phyloP scores from a whole-genome alignment of 164 flowering plant species.

The Dillenia suffruticosa region DNA sequence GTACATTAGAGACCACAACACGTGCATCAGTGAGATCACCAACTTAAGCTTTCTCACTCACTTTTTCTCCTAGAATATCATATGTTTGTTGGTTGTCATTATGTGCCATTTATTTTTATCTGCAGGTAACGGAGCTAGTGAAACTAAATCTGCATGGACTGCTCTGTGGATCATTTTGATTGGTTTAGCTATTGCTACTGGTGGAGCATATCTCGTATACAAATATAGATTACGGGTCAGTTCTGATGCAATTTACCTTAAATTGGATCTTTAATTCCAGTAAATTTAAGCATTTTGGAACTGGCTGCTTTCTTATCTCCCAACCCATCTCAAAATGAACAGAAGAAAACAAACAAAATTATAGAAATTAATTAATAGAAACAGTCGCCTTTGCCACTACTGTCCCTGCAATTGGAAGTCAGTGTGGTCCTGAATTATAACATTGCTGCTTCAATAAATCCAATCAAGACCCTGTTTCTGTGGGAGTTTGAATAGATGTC shows the following conservation, averaged over 20 bases:
- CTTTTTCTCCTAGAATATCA: neutral
- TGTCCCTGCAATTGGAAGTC: no score
- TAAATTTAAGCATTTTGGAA: no score
- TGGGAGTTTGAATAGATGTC: no score
- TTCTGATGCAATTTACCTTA: constrained; percentile 4
- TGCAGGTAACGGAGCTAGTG: constrained; percentile 61
- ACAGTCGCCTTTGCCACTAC: no score
- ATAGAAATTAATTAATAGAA: no score
- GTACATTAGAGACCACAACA: constrained; percentile 83
- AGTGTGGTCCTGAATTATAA: no score
- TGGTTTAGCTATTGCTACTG: constrained; percentile 63
- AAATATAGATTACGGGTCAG: constrained; percentile 89
- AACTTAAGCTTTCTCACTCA: neutral
- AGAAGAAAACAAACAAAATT: no score
- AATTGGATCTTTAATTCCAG: no score
- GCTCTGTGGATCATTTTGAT: constrained; percentile 78
- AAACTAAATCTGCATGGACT: constrained; percentile 62
- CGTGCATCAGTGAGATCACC: constrained; percentile 74
- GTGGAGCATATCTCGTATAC: constrained; percentile 83
- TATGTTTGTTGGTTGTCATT: constrained; percentile 5
- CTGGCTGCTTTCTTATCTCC: no score
- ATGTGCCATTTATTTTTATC: constrained; percentile 10
- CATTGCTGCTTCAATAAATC: no score
- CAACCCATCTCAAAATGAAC: no score
- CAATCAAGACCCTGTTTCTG: no score